Conservation (phyloP, 108 stramenopile genomes). For the Pseudonitzschia multiseries region DNA sequence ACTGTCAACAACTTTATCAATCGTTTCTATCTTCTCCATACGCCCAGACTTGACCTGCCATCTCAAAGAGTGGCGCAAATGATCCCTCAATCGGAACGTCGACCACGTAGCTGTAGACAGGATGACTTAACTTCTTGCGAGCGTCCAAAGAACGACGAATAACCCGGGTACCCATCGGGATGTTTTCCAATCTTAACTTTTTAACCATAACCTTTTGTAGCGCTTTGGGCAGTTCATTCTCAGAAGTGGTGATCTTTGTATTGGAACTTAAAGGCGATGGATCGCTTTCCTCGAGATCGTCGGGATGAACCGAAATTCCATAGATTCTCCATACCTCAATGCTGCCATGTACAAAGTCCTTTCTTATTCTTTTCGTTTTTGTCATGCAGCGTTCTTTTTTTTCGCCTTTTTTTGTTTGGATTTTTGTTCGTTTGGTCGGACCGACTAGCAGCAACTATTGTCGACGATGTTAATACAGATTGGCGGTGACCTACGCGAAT, state of each 20-base stretch:
- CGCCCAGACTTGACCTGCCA: conserved; percentile 11
- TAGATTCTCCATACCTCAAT: conserved; percentile 68
- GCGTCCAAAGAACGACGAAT: conserved; percentile 83
- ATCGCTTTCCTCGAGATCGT: conserved; percentile 35
- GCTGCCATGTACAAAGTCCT: background rate
- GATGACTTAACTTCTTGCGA: conserved; percentile 51
- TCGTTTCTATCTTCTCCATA: conserved; percentile 4
- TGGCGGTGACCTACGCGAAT: background rate
- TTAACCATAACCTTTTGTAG: conserved; percentile 1
- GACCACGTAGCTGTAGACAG: conserved; percentile 71
- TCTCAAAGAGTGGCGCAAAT: background rate
- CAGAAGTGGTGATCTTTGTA: background rate
- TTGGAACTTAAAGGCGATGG: background rate
- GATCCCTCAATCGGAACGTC: conserved; percentile 38
- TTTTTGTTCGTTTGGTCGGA: background rate
- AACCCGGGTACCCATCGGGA: conserved; percentile 38
- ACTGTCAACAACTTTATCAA: background rate
- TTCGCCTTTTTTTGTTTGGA: background rate
- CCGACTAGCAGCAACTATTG: background rate
- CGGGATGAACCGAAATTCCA: conserved; percentile 71
- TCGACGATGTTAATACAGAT: background rate
- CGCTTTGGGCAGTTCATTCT: background rate
- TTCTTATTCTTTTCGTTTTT: background rate
- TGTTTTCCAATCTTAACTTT: conserved; percentile 5
- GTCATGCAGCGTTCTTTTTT: background rate